Base-by-base conservation (phyloP, 768 basidiomycete species). In the Calocera cornea region DNA sequence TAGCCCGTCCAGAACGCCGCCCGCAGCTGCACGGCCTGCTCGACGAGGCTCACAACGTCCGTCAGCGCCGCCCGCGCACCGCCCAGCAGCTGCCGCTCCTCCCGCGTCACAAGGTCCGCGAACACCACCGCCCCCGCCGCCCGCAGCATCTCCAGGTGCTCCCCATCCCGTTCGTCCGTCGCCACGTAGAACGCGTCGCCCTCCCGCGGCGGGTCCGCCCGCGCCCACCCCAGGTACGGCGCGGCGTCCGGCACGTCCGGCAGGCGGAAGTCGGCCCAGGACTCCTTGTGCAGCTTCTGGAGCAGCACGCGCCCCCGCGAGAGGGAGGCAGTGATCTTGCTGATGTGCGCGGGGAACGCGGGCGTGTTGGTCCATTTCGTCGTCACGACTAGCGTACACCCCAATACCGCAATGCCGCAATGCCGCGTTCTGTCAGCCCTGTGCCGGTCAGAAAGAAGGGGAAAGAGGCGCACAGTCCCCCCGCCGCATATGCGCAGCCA, bases 401-500 rank as follows among this genome's bases (percentile, higher is more conserved):
- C 41, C 38, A 78, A 72, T 29, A n/a, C n/a, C n/a, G n/a, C n/a
- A n/a, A n/a, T n/a, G n/a, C n/a, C n/a, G n/a, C n/a, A n/a, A n/a
- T n/a, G 76, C 77, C 74, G 64, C 33, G 67, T 68, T 60, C 70
- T 34, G 31, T 12, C 14, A 50, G 11, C 64, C 47, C 16, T 29
- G 34, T 65, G 5, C n/a, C 68, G n/a, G 70, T 27, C 10, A 27
- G 17, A 47, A 10, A 24, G 14, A n/a, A n/a, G 1, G 8, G 34
- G 7, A 19, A 47, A 64, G 10, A n/a, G 5, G 70, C 77, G 74
- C 64, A 80, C 78, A 80, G 50, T 80, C 79, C 54, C 79, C 79
- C 29, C 79, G 77, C 22, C 79, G 78, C 80, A 80, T 80, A 50
- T 80, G 79, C 7, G 76, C 78, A 14, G 73, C 76, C 77, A 80